Evolutionary conservation across 2,329 filamentous ascomycete species (phyloP), one percentile per base, ranked within the genome.

Genomic region (Colletotrichum filicis): DNA sequence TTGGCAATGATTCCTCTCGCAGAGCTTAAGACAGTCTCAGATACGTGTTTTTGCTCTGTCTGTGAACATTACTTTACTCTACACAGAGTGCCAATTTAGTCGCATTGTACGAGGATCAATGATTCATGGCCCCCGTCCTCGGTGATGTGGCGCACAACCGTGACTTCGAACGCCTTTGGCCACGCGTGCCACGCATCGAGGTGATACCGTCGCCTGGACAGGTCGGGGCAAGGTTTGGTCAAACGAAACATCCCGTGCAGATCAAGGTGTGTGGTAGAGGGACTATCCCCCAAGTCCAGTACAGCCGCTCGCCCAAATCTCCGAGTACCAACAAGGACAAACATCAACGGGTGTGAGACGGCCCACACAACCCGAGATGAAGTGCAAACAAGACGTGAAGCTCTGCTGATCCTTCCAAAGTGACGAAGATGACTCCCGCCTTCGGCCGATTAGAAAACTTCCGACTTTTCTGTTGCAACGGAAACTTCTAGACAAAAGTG

Each of bases 271-370:
- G 28, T 26, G 26, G n/a, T 66, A 35, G 26, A 56, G 30, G 22
- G 12, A 57, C 22, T 35, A 60, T 32, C 52, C 28, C 28, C 55
- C 60, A 35, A 57, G 19, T 49, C 9, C 32, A 32, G 35, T 42
- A 14, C 26, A 49, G 42, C 42, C 7, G 19, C 42, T 49, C 19
- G 26, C 11, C 35, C 35, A 65, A 66, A 56, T n/a, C 30, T 42
- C 71, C 71, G 66, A 66, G 22, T 42, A 32, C 65, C 24, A 57
- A 19, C 53, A 57, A 52, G 64, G 53, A 60, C 59, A 70, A 70
- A 56, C 53, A 73, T 46, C 14, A 4, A 16, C 70, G 60, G 35
- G 26, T 61, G 66, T 70, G 46, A 71, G 60, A 70, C 55, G 66
- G 46, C 57, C 52, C 46, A 22, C 42, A 19, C 58, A 52, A 28